These are phyloP conservation scores for Pulicaria dysenterica DNA, from an alignment of 129 eudicot species.

Conservation along the genomic window DNA sequence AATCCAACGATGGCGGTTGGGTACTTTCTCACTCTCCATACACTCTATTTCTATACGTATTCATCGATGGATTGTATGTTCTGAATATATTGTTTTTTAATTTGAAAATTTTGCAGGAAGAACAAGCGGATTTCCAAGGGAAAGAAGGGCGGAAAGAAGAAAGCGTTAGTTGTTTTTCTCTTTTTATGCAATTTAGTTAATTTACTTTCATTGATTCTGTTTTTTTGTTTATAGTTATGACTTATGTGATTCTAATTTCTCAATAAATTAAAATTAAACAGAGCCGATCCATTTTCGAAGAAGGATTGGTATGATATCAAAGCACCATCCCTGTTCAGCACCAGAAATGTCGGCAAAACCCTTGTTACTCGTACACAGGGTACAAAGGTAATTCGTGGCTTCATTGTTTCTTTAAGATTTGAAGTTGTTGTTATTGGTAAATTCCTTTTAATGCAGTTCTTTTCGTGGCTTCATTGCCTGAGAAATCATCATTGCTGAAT, in stretches of 20 bases:
- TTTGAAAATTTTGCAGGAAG: constrained; percentile 46
- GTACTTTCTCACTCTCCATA: constrained; percentile 7
- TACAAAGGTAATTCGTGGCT: constrained; percentile 52
- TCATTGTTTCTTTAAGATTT: background rate
- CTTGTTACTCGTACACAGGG: constrained; percentile 90
- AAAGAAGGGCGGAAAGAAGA: constrained; percentile 91
- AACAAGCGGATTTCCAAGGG: constrained; percentile 88
- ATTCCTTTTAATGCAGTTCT: background rate
- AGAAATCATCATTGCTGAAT: no score
- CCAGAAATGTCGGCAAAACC: constrained; percentile 71
- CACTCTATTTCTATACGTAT: background rate
- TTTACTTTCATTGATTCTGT: background rate
- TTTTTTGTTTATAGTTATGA: background rate
- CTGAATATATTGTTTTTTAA: background rate
- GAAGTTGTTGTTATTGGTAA: background rate
- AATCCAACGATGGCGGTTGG: constrained; percentile 40
- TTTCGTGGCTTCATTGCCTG: background rate
- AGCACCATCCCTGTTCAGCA: constrained; percentile 67
- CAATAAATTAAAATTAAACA: background rate
- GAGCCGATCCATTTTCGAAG: constrained; percentile 78
- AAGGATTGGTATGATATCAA: constrained; percentile 92
- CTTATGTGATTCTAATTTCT: constrained; percentile 4
- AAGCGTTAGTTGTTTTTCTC: constrained; percentile 47
- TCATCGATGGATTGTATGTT: background rate
- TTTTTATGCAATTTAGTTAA: background rate